These are phyloP conservation scores for Bocquillonia castaneifolia DNA, from an alignment of 441 rosid species.

Conservation along the genomic window DNA sequence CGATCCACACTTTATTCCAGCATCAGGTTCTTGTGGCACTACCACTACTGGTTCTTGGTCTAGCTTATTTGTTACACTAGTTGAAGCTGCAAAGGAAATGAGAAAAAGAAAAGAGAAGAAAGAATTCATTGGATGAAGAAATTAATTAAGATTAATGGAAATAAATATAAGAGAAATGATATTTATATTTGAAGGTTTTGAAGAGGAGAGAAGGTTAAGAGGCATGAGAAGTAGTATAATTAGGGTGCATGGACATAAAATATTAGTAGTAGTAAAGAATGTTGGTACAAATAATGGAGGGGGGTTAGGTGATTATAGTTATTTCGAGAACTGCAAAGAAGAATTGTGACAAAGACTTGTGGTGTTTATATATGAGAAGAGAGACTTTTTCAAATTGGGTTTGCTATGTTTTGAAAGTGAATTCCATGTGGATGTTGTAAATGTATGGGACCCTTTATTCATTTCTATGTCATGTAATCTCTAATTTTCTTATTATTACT, in stretches of 20 bases:
- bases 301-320: conserved; percentile 10
- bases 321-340: conserved; percentile 3
- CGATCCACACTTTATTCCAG: conserved; percentile 47
- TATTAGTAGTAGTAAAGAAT: neutral
- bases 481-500: neutral
- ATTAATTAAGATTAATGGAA: neutral
- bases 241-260: neutral
- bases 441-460: conserved; percentile 29
- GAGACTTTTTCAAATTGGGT: conserved; percentile 18
- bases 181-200: neutral
- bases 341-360: neutral
- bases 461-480: neutral
- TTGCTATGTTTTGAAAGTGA: conserved; percentile 27
- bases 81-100: conserved; percentile 18
- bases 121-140: neutral
- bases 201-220: neutral
- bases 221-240: neutral
- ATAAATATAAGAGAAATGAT: neutral
- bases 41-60: conserved; percentile 24
- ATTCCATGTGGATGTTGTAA: conserved; percentile 38
- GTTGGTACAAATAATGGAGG: neutral
- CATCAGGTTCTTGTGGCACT: conserved; percentile 31
- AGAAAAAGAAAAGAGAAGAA: conserved; percentile 18
- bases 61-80: conserved; percentile 16
- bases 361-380: neutral